Conservation (phyloP, 2,329 filamentous ascomycete genomes). For the Paecilomyces fulvus region DNA sequence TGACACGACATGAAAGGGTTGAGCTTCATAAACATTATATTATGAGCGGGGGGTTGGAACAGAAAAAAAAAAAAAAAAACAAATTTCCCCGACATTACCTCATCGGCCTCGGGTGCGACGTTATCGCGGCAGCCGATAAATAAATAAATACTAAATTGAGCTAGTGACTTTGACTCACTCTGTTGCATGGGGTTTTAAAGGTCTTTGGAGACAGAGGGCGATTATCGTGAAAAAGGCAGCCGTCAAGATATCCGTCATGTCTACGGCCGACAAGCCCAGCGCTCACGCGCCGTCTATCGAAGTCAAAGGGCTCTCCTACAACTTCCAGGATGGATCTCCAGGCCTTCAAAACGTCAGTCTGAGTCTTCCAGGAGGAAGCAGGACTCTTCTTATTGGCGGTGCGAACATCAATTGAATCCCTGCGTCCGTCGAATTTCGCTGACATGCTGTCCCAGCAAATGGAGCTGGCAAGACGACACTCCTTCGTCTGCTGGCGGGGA, state of each 20-base stretch:
- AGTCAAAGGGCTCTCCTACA: constrained; percentile 72
- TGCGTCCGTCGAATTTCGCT: constrained; percentile 3
- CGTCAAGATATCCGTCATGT: neutral
- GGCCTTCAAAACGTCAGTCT: constrained; percentile 69
- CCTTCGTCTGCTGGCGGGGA: constrained; percentile 86
- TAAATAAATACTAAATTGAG: neutral
- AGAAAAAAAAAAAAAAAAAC: neutral
- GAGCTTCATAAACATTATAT: neutral
- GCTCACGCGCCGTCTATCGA: constrained; percentile 52
- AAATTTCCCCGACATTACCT: constrained; percentile 1
- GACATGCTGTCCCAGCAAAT: constrained; percentile 52
- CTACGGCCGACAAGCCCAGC: constrained; percentile 2
- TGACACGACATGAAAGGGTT: neutral
- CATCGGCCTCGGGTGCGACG: neutral
- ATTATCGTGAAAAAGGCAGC: neutral
- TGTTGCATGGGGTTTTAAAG: neutral
- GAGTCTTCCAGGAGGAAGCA: constrained; percentile 69
- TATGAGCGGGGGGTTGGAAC: neutral
- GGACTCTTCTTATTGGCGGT: constrained; percentile 86
- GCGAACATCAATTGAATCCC: constrained; percentile 12
- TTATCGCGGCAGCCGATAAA: neutral
- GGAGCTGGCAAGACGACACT: constrained; percentile 96
- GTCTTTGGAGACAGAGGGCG: too few species aligned
- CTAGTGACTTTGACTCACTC: neutral
- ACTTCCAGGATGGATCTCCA: constrained; percentile 75